phyloP scores from a whole-genome alignment of 495 filamentous ascomycete genomes.

The Friedmanniomyces endolithicus region DNA sequence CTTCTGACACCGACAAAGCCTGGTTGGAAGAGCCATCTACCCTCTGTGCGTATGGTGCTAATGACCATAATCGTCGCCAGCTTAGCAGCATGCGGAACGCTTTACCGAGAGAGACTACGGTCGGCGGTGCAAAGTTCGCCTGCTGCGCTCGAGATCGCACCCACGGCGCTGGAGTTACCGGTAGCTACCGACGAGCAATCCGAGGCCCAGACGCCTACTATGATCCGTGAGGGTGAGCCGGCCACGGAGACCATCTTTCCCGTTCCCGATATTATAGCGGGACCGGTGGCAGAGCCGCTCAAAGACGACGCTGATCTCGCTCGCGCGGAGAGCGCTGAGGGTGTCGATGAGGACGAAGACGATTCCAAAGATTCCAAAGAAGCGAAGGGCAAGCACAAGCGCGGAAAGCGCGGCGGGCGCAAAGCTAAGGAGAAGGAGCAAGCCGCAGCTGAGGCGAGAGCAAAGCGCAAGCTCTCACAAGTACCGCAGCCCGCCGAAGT shows the following conservation, averaged over 20 bases:
- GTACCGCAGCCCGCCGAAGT: slow-evolving; percentile 12
- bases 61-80: neutral
- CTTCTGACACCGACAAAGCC: neutral
- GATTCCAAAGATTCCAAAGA: slow-evolving; percentile 4
- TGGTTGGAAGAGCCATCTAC: neutral
- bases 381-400: slow-evolving; percentile 61
- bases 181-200: neutral
- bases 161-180: neutral
- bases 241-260: slow-evolving; percentile 19
- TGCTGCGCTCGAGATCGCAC: neutral
- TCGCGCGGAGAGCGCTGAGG: slow-evolving; percentile 1
- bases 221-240: slow-evolving; percentile 16
- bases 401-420: slow-evolving; percentile 71
- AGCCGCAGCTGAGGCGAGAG: slow-evolving; percentile 31
- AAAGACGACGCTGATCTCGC: slow-evolving; percentile 2
- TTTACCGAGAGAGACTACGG: slow-evolving; percentile 1
- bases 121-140: neutral
- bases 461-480: slow-evolving; percentile 2
- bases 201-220: slow-evolving; percentile 4
- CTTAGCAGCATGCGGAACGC: neutral
- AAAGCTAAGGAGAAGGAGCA: slow-evolving; percentile 55
- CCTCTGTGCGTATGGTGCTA: neutral
- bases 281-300: neutral
- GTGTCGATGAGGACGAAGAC: slow-evolving; percentile 21
- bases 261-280: neutral